Percentiles rank a stretch among this genome's conserved stretches.
Conservation (phyloP, 352 stramenopile species). For the Blastocystis sp. region DNA sequence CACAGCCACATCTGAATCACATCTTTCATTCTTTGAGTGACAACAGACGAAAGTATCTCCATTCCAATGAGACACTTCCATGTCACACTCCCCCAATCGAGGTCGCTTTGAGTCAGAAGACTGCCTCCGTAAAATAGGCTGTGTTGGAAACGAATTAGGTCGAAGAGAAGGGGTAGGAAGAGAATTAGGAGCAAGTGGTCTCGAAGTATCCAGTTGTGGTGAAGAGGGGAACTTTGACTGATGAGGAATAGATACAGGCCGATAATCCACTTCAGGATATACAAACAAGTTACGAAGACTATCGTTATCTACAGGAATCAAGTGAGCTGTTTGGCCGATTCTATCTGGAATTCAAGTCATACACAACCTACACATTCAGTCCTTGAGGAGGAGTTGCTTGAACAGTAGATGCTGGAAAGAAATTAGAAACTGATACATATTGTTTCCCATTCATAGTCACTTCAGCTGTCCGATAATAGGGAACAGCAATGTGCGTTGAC, state of each 20-base stretch:
- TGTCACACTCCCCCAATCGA: no score
- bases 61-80: background rate
- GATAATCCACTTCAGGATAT: background rate
- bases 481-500: slow-evolving; percentile 17
- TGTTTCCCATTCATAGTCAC: background rate
- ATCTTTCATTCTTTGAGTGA: background rate
- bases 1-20: background rate
- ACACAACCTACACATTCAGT: background rate
- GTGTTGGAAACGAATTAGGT: background rate
- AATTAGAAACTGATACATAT: background rate
- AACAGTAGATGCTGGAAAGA: slow-evolving; percentile 3
- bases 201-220: background rate
- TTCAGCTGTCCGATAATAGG: slow-evolving; percentile 18
- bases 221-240: background rate
- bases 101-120: no score
- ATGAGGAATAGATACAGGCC: background rate
- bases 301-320: background rate
- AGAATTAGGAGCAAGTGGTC: background rate
- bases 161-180: background rate
- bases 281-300: background rate
- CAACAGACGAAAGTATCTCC: background rate
- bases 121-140: no score
- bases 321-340: slow-evolving; percentile 3
- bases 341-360: background rate
- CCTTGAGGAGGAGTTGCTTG: slow-evolving; percentile 1